Percentiles rank a stretch among this genome's conserved stretches.
Evolutionary conservation across 306 rosid genomes (phyloP).

Genomic region (Lablab purpureus): DNA sequence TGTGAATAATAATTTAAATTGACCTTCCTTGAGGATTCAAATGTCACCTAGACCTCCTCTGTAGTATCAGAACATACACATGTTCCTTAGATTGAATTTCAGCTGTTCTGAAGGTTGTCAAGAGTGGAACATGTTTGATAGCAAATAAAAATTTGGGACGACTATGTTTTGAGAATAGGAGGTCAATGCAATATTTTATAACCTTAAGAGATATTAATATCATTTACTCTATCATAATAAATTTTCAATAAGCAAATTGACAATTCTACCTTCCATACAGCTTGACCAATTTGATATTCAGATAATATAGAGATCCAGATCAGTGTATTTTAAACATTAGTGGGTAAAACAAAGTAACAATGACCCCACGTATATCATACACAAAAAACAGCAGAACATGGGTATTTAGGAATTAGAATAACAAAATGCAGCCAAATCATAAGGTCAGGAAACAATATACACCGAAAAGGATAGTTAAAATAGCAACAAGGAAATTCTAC

Average conservation of each 20-base stretch:
- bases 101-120: slow-evolving; percentile 10
- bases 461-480: slow-evolving; percentile 17
- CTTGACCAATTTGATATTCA: slow-evolving; percentile 23
- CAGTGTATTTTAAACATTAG: slow-evolving; percentile 15
- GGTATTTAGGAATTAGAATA: slow-evolving; percentile 30
- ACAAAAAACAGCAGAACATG: slow-evolving; percentile 12
- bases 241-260: neutral
- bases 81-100: slow-evolving; percentile 23
- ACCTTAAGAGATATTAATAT: slow-evolving; percentile 7
- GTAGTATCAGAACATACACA: slow-evolving; percentile 16
- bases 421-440: neutral
- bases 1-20: neutral
- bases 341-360: slow-evolving; percentile 1
- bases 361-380: neutral
- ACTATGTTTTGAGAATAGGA: slow-evolving; percentile 21
- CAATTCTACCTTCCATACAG: slow-evolving; percentile 18
- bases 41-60: slow-evolving; percentile 21
- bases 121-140: slow-evolving; percentile 21
- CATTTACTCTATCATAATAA: slow-evolving; percentile 29
- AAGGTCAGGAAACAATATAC: slow-evolving; percentile 24
- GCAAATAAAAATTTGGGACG: neutral
- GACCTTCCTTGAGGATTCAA: slow-evolving; percentile 13
- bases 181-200: slow-evolving; percentile 26
- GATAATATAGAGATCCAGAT: slow-evolving; percentile 27
- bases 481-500: neutral